Evolutionary conservation across 2,329 filamentous ascomycete species (phyloP), one percentile per base, ranked within the genome.

Genomic region (Tolypocladium paradoxum): DNA sequence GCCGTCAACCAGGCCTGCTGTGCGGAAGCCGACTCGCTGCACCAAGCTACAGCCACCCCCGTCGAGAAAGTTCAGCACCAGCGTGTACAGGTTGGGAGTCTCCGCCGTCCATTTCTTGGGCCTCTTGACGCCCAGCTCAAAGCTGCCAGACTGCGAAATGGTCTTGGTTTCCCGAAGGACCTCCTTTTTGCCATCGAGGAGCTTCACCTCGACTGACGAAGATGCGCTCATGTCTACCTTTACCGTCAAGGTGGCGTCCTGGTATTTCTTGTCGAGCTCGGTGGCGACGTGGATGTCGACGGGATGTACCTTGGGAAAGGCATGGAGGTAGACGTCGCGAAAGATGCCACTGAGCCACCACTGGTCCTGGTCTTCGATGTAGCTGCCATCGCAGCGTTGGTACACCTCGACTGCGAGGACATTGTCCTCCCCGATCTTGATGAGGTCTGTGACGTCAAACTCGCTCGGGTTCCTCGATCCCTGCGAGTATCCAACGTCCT

Each of bases 391-490:
- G 35, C 81, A 88, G 59, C 81, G 81, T 64, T 89, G 84, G 56
- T 89, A 89, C 0, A 89, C 85, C 50, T 82, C 76, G 0, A 89
- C 84, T 2, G 78, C 77, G 2, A 90, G 64, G 1, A 70, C 72
- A 56, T 87, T 88, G 47, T 73, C 67, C 1, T 66, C 64, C 1
- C 68, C 62, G 3, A 66, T 40, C 1, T 68, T 64, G 2, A 88
- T 68, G 34, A 74, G 67, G 0, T 69, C 58, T 0, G 84, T 83
- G 6, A 90, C 73, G 57, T 90, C 86, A 57, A 89, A 90, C 57
- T 90, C 87, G 31, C 80, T 80, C 0, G 87, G 82, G 56, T 90
- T 89, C 22, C 87, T 75, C 5, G 82, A 82, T 1, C 86, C 87
- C 62, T 90, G 85, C 1, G 81, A 82, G 62, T 90, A 90, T 1